Base-by-base conservation (phyloP, 2,329 filamentous ascomycete genomes). In the Exophiala sp. region DNA sequence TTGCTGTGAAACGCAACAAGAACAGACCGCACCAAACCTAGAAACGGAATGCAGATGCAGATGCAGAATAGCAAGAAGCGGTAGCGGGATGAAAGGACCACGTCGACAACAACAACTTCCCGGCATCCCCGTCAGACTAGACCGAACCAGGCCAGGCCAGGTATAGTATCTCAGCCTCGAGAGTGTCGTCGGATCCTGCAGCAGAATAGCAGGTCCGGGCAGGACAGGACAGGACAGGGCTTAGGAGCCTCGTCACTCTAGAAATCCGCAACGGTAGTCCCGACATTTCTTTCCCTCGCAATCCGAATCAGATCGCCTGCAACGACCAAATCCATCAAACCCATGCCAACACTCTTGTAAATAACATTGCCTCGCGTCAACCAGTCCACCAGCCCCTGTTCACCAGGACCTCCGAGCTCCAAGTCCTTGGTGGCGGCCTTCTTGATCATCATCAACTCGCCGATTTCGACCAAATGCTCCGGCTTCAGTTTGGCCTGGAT, bases 381-480 rank as follows among this genome's bases (percentile, higher is more conserved):
- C 80, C 82, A 85, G 29, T 81, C 75, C 34, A 70, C 69, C 56
- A 85, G 56, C 9, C 65, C 66, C 54, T 70, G 66, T 46, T 69
- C 67, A 8, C 67, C 63, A 16, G 68, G 64, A 22, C 68, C 60
- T 18, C 64, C 65, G 56, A 63, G 58, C 57, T 68, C 62, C 3
- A 62, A 57, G 41, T 65, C 60, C 11, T 63, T 56, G 32, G 60
- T 63, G 2, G 73, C 73, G 46, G 79, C 76, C 40, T 75, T 67
- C 63, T 77, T 78, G 60, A 83, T 67, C 78, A 83, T 83, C 53
- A 83, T 68, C 41, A 96, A 71, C 64, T 96, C 90, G 2, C 90
- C 91, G 1, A 96, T 71, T 66, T 96, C 91, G 0, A 95, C 86
- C 2, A 96, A 77, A 60, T 94, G 84, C 39, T 81, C 77, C 0